Evolutionary conservation across 2,329 filamentous ascomycete genomes (phyloP).

Genomic region (Pseudopithomyces maydicus): DNA sequence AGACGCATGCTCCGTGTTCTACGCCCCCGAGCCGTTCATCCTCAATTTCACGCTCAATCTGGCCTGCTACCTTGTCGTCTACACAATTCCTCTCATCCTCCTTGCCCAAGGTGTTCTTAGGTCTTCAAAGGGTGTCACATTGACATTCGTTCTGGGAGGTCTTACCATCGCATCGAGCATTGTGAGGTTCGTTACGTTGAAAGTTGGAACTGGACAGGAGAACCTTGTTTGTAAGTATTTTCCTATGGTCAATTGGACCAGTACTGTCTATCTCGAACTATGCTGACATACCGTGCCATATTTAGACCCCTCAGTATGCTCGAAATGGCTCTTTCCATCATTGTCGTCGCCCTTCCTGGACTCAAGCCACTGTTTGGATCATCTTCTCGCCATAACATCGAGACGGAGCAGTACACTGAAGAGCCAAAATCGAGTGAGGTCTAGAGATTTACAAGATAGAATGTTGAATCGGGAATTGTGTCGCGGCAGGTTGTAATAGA

Average conservation of each 20-base stretch:
- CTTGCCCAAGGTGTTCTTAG: constrained; percentile 16
- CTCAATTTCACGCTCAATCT: constrained; percentile 30
- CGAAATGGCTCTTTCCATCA: constrained; percentile 28
- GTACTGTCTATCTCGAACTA: background rate
- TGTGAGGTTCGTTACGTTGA: constrained; percentile 23
- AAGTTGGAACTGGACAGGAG: constrained; percentile 26
- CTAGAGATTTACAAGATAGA: background rate
- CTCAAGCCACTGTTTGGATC: constrained; percentile 20
- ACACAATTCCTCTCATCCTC: constrained; percentile 19
- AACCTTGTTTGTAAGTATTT: constrained; percentile 30
- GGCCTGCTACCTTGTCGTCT: constrained; percentile 25
- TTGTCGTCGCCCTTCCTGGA: constrained; percentile 25
- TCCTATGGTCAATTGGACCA: background rate
- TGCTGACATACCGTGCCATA: background rate
- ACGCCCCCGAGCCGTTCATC: constrained; percentile 28
- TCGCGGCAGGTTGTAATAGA: no score
- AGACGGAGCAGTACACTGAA: background rate
- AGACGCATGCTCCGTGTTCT: constrained; percentile 28
- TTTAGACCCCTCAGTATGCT: constrained; percentile 25
- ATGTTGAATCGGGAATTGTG: no score
- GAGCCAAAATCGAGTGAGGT: background rate
- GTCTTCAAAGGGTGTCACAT: constrained; percentile 15
- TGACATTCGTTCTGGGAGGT: constrained; percentile 23
- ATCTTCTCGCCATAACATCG: background rate
- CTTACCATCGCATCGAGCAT: constrained; percentile 25